Conservation (phyloP, 306 rosid species). For the Quercus rubra region DNA sequence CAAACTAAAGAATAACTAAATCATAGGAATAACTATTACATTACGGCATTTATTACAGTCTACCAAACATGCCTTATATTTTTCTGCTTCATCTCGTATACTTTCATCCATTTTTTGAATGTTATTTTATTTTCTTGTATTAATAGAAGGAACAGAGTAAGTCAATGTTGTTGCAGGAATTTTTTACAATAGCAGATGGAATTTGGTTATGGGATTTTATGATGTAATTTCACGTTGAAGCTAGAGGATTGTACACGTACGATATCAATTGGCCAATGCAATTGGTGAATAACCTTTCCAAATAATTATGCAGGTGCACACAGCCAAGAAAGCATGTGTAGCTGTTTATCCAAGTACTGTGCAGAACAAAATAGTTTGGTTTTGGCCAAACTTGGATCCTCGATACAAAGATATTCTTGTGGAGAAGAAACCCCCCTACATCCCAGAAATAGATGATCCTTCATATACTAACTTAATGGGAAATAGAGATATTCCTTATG, state of each 20-base stretch:
- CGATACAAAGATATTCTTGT: constrained; percentile 63
- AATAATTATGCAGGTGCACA: constrained; percentile 54
- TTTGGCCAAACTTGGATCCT: constrained; percentile 89
- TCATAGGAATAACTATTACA: too few relatives aligned
- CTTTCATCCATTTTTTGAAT: background rate
- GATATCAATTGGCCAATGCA: background rate
- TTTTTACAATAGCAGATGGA: background rate
- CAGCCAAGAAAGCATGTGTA: constrained; percentile 72
- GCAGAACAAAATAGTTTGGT: constrained; percentile 78
- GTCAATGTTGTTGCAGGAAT: background rate
- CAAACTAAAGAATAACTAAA: too few relatives aligned
- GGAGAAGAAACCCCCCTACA: constrained; percentile 57
- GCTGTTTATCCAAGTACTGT: constrained; percentile 71
- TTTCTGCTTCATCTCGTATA: background rate
- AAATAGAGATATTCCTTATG: constrained; percentile 73
- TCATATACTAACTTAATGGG: constrained; percentile 50
- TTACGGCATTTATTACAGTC: too few relatives aligned
- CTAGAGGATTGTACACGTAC: background rate
- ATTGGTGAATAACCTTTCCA: constrained; percentile 21
- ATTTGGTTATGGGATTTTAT: background rate
- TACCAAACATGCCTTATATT: background rate
- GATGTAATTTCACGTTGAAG: background rate
- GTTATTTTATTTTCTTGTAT: background rate
- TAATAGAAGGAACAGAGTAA: background rate
- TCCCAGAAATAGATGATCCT: constrained; percentile 75